Evolutionary conservation across 2,329 filamentous ascomycete species (phyloP).

Genomic region (Aureobasidium sp.): DNA sequence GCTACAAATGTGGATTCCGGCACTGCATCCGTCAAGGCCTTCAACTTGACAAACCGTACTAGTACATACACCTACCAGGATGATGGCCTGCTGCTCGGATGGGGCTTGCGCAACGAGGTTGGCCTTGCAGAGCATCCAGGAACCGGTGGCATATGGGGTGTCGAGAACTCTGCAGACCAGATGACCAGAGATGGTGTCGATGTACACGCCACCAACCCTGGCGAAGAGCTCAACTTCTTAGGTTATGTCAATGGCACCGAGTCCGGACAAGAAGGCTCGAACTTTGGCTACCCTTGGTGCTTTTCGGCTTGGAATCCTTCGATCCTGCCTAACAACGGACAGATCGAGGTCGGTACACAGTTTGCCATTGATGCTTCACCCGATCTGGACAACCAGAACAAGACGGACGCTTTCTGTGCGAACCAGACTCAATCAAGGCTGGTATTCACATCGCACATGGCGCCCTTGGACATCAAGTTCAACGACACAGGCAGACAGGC

Average conservation of each 20-base stretch:
- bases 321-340: slow-evolving; percentile 41
- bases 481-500: slow-evolving; percentile 50
- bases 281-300: slow-evolving; percentile 67
- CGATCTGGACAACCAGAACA: slow-evolving; percentile 33
- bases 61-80: slow-evolving; percentile 43
- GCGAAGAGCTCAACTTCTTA: slow-evolving; percentile 67
- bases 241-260: slow-evolving; percentile 52
- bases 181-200: slow-evolving; percentile 46
- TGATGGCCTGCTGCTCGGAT: slow-evolving; percentile 48
- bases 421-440: slow-evolving; percentile 43
- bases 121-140: slow-evolving; percentile 58
- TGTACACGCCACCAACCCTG: slow-evolving; percentile 62
- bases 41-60: slow-evolving; percentile 41
- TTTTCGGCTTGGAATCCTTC: slow-evolving; percentile 58
- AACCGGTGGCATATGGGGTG: slow-evolving; percentile 46
- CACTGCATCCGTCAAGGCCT: slow-evolving; percentile 61
- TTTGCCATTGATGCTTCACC: slow-evolving; percentile 39
- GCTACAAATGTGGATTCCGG: slow-evolving; percentile 49
- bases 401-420: slow-evolving; percentile 42
- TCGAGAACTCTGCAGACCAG: slow-evolving; percentile 66
- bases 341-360: slow-evolving; percentile 41
- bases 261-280: slow-evolving; percentile 39
- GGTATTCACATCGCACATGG: slow-evolving; percentile 59
- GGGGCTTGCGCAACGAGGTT: slow-evolving; percentile 67
- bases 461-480: slow-evolving; percentile 67